These are phyloP conservation scores for Discostella stelligera DNA, from an alignment of 352 stramenopile species.

Conservation along the genomic window DNA sequence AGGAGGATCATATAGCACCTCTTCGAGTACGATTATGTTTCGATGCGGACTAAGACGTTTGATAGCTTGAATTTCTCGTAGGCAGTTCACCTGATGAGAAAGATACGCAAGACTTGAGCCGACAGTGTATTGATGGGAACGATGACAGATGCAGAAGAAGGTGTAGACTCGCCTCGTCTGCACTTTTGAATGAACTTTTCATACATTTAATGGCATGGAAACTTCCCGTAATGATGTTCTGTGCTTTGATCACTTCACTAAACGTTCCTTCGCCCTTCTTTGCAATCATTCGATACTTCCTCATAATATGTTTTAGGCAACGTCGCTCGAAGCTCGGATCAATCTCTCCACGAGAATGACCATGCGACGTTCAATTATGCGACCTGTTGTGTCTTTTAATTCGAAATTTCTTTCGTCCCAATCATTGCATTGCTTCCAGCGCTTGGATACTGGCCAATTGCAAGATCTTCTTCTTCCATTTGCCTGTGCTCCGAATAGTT, in stretches of 20 bases:
- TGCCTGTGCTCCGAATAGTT: neutral
- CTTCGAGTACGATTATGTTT: slow-evolving; percentile 93
- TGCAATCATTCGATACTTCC: slow-evolving; percentile 91
- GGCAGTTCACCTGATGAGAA: slow-evolving; percentile 87
- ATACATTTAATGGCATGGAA: slow-evolving; percentile 98
- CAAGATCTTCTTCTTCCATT: neutral
- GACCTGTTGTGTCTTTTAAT: neutral
- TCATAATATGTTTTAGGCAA: slow-evolving; percentile 32
- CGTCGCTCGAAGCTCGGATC: neutral
- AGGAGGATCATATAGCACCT: slow-evolving; percentile 91
- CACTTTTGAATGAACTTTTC: slow-evolving; percentile 95
- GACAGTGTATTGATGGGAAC: neutral
- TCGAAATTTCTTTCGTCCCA: neutral
- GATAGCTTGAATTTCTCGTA: slow-evolving; percentile 94
- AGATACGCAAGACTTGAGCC: neutral
- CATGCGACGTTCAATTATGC: no score
- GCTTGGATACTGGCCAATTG: neutral
- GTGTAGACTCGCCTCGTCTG: slow-evolving; percentile 85
- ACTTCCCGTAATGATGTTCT: slow-evolving; percentile 92
- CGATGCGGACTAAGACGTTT: slow-evolving; percentile 90
- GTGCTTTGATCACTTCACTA: slow-evolving; percentile 87
- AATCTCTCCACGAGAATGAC: neutral
- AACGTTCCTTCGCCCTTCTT: slow-evolving; percentile 96
- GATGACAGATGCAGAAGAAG: neutral
- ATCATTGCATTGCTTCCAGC: neutral